Base-by-base conservation (phyloP, 208 protist genomes). In the Blastocrithidia nonstop region DNA sequence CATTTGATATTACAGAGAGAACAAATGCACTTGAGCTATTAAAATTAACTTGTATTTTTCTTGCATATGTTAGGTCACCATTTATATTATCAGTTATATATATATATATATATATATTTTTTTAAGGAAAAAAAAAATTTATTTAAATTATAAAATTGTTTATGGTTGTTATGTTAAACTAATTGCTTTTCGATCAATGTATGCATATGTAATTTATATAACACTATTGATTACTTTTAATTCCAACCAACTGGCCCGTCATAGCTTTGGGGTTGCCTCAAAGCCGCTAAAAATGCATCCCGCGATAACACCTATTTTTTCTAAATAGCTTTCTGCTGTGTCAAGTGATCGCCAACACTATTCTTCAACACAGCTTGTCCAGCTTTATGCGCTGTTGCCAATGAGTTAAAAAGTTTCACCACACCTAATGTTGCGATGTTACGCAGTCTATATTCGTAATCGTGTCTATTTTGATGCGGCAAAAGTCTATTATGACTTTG, bases 361-460 rank as follows among this genome's bases (percentile, higher is more conserved):
- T 78, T 73, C 26, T 77, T 61, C 15, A 68, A 61, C 22, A 85
- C 54, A 0, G 58, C 61, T 9, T 39, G 39, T 17, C 76, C 67
- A 2, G 77, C 82, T 61, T 78, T 88, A 5, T 73, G 78, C 2
- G 83, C 72, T 40, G 70, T 55, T 8, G 78, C 71, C 20, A 93
- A 66, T 0, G 83, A 87, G 46, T 88, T 88, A 55, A 93, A 93
- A 13, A 93, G 62, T 43, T 74, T 75, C 44, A 93, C 83, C 0
- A 88, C 76, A 35, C 83, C 83, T 50, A 73, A 56, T 7, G 83
- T 93, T 1, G 83, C 79, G 13, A 88, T 59, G 3, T 58, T 61
- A 27, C 83, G 83, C 3, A 93, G 72, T 15, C 75, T 70, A 44
- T 87, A 88, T 50, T 93, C 83, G 53, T 93, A 93, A 56, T 93